phyloP scores from a whole-genome alignment of 1,139 yeast species.

The Nadsonia commutata region DNA sequence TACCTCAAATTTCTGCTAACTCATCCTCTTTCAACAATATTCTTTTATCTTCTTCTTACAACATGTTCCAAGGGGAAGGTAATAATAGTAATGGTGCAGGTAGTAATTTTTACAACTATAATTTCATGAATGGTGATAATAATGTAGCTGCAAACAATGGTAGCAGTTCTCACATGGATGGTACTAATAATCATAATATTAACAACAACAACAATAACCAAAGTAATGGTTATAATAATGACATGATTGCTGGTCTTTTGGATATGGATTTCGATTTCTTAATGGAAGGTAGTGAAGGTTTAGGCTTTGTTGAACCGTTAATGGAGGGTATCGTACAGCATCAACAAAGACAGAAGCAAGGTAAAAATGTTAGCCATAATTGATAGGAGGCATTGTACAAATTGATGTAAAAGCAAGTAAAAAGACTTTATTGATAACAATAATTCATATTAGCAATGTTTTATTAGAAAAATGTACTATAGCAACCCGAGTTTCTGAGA shows the following conservation, averaged over 20 bases:
- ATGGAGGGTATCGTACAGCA: constrained; percentile 67
- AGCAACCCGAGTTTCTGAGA: no score
- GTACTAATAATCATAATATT: not conserved
- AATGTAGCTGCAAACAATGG: constrained; percentile 1
- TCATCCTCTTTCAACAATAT: not conserved
- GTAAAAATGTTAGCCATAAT: no score
- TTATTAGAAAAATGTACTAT: no score
- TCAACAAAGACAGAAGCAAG: constrained; percentile 13
- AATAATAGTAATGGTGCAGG: not conserved
- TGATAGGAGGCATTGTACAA: no score
- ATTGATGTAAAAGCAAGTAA: no score
- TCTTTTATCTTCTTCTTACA: not conserved
- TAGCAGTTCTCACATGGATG: not conserved
- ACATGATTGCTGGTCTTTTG: constrained; percentile 9
- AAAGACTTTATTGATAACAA: no score
- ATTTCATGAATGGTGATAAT: not conserved
- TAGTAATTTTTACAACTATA: not conserved
- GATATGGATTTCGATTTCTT: constrained; percentile 31
- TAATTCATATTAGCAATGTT: no score
- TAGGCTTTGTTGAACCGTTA: constrained; percentile 82
- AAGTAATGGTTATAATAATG: not conserved
- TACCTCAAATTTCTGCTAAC: not conserved
- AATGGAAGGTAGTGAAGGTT: constrained; percentile 50
- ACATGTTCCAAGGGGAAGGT: not conserved
- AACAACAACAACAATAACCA: not conserved